These are phyloP conservation scores for Racocetra persica DNA, from an alignment of 371 early-diverging fungal genomes.

Conservation along the genomic window DNA sequence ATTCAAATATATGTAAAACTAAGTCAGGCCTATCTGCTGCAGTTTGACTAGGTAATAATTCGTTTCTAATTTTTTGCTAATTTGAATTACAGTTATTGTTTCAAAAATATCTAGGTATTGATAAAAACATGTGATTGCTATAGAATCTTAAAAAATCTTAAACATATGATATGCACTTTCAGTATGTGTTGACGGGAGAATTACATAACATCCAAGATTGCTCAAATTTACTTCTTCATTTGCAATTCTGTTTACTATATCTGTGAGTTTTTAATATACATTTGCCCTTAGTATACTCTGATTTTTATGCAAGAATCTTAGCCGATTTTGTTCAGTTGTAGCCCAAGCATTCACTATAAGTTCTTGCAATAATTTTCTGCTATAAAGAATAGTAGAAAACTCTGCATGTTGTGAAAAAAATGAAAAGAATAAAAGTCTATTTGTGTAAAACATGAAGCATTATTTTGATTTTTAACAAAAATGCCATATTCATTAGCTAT, in stretches of 20 bases:
- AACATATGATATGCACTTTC: constrained; percentile 20
- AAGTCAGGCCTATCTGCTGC: no score
- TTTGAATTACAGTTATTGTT: no score
- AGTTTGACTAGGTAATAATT: no score
- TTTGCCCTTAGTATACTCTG: constrained; percentile 6
- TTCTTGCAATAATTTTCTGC: not conserved
- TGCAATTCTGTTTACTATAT: not conserved
- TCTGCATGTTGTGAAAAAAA: no score
- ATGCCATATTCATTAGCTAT: not conserved
- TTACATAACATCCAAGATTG: no score
- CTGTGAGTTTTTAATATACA: not conserved
- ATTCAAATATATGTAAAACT: no score
- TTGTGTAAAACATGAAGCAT: not conserved
- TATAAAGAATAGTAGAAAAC: no score
- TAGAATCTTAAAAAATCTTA: no score
- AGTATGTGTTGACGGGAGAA: constrained; percentile 30
- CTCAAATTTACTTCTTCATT: not conserved
- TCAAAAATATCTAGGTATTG: no score
- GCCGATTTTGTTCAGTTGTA: constrained; percentile 16
- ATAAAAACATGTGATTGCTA: no score
- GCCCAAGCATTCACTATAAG: constrained; percentile 39
- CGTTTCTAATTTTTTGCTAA: no score
- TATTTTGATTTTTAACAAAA: not conserved
- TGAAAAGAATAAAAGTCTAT: not conserved
- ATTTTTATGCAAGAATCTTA: constrained; percentile 29